Evolutionary conservation across 108 stramenopile species (phyloP).

Genomic region (Hondaea fermentalgiana): DNA sequence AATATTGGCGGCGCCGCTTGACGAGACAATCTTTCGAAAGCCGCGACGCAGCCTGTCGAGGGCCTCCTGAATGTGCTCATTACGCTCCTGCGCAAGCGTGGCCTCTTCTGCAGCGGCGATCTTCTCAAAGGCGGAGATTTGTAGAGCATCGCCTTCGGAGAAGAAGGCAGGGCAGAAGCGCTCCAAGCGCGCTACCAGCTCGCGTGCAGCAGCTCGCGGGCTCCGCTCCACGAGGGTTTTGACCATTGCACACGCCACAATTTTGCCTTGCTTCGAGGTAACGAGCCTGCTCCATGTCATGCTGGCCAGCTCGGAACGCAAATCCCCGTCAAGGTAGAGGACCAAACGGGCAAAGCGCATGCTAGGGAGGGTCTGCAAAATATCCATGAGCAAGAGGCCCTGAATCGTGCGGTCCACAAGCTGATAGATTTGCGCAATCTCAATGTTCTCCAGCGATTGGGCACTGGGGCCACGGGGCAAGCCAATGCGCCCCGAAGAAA

Average conservation of each 20-base stretch:
- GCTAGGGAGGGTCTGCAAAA: background rate
- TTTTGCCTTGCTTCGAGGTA: background rate
- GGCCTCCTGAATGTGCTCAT: background rate
- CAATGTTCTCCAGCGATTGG: background rate
- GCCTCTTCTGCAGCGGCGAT: background rate
- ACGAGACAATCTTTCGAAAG: background rate
- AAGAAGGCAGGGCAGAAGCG: background rate
- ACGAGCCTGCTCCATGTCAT: background rate
- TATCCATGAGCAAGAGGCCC: background rate
- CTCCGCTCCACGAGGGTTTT: background rate
- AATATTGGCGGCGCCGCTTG: background rate
- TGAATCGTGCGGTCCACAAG: constrained; percentile 11
- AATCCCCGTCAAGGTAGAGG: background rate
- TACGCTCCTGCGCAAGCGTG: background rate
- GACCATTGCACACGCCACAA: background rate
- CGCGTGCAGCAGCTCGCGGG: background rate
- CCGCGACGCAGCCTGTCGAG: background rate
- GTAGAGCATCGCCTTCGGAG: background rate
- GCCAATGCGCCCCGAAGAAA: background rate
- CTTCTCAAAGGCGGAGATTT: background rate
- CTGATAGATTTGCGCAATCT: background rate
- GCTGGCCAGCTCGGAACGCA: background rate
- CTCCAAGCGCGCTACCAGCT: background rate
- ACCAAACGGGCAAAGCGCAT: background rate
- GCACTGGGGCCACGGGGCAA: background rate